Percentiles rank a stretch among this genome's conserved stretches.
Evolutionary conservation across 2,329 filamentous ascomycete species (phyloP).

Genomic region (Pseudophaeomoniella oleicola): DNA sequence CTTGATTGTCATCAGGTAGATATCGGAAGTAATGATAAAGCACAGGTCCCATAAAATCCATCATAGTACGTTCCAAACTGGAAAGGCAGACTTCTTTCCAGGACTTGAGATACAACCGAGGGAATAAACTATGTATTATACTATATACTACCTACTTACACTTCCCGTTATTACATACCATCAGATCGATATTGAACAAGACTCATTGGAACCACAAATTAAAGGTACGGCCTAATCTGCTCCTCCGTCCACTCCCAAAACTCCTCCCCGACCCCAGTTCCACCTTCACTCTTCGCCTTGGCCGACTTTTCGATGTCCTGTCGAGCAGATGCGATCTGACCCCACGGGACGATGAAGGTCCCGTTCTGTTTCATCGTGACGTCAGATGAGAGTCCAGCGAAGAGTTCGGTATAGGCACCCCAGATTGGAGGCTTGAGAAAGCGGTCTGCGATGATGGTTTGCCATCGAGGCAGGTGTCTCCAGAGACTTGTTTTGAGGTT

Average conservation of each 20-base stretch:
- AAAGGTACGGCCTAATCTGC: too few relatives aligned
- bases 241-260: slow-evolving; percentile 28
- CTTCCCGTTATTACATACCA: too few relatives aligned
- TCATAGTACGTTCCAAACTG: too few relatives aligned
- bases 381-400: slow-evolving; percentile 29
- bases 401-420: slow-evolving; percentile 36
- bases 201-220: too few relatives aligned
- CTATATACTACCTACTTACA: too few relatives aligned
- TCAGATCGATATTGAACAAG: too few relatives aligned
- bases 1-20: too few relatives aligned
- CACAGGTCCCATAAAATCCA: too few relatives aligned
- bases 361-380: slow-evolving; percentile 23
- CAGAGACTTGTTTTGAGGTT: slow-evolving; percentile 16
- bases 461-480: slow-evolving; percentile 16
- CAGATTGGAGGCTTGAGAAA: slow-evolving; percentile 14
- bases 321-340: slow-evolving; percentile 1
- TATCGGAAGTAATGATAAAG: too few relatives aligned
- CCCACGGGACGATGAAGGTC: slow-evolving; percentile 11
- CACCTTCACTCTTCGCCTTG: slow-evolving; percentile 12
- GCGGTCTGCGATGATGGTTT: slow-evolving; percentile 1
- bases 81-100: too few relatives aligned
- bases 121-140: too few relatives aligned
- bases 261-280: slow-evolving; percentile 16
- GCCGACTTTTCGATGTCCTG: background rate
- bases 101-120: too few relatives aligned